Conservation (phyloP, 1,284 basidiomycete species). For the Neolentinus lepideus region DNA sequence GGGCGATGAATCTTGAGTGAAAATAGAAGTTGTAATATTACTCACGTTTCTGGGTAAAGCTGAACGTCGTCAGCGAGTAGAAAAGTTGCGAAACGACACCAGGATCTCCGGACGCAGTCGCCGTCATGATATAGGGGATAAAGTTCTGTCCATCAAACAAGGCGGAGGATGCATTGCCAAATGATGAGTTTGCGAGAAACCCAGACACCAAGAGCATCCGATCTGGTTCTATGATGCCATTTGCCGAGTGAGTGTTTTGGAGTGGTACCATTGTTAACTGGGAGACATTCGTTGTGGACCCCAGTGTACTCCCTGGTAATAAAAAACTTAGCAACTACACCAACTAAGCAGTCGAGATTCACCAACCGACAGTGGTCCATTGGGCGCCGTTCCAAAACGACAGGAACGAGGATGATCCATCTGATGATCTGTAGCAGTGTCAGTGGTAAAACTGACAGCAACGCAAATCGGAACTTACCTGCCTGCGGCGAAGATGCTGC, state of each 20-base stretch:
- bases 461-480: slow-evolving; percentile 36
- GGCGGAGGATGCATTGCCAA: slow-evolving; percentile 78
- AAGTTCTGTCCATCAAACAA: slow-evolving; percentile 84
- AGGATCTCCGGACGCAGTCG: slow-evolving; percentile 57
- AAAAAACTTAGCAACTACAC: slow-evolving; percentile 4
- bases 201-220: slow-evolving; percentile 91
- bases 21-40: slow-evolving; percentile 12
- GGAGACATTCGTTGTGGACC: slow-evolving; percentile 56
- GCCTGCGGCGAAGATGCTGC: slow-evolving; percentile 89
- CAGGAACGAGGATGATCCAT: slow-evolving; percentile 64
- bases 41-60: slow-evolving; percentile 68
- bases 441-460: slow-evolving; percentile 4
- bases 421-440: slow-evolving; percentile 32
- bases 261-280: slow-evolving; percentile 91
- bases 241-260: slow-evolving; percentile 63
- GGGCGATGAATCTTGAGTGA: not conserved
- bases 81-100: slow-evolving; percentile 79
- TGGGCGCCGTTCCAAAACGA: slow-evolving; percentile 74
- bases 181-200: slow-evolving; percentile 57
- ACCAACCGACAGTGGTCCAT: slow-evolving; percentile 64
- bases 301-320: slow-evolving; percentile 43
- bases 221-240: slow-evolving; percentile 73
- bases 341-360: not conserved
- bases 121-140: slow-evolving; percentile 79
- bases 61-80: slow-evolving; percentile 72